These are phyloP conservation scores for Claviceps digitariae DNA, from an alignment of 2,329 filamentous ascomycete genomes.

Conservation along the genomic window DNA sequence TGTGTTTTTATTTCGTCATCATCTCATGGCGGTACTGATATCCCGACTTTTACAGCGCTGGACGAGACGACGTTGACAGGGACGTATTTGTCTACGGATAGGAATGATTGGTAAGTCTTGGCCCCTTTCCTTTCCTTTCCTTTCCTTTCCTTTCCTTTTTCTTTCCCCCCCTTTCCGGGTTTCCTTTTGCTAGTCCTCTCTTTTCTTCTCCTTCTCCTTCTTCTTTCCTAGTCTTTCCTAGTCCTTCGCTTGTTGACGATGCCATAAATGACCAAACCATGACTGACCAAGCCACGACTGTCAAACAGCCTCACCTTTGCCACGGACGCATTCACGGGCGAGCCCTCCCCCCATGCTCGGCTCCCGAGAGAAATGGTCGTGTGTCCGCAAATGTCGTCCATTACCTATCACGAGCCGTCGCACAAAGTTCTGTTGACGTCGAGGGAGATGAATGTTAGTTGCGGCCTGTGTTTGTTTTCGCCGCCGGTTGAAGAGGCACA, in stretches of 20 bases:
- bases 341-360: neutral
- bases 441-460: conserved; percentile 17
- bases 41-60: conserved; percentile 15
- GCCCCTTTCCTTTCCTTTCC: neutral
- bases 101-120: conserved; percentile 23
- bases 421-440: conserved; percentile 30
- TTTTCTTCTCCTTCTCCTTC: neutral
- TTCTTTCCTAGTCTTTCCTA: neutral
- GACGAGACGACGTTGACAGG: conserved; percentile 23
- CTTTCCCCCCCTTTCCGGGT: neutral
- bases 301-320: conserved; percentile 7
- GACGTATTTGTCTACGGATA: conserved; percentile 29
- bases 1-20: neutral
- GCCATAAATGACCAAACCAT: too few relatives aligned
- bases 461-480: conserved; percentile 25
- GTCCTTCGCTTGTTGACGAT: too few relatives aligned
- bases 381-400: conserved; percentile 29
- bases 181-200: neutral
- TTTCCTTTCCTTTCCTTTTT: neutral
- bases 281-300: too few relatives aligned
- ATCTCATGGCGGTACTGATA: too few relatives aligned
- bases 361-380: conserved; percentile 23
- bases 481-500: conserved; percentile 13
- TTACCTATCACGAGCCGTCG: conserved; percentile 31
- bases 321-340: conserved; percentile 1